Conservation (phyloP, 345 rosid species). For the Firmiana major region DNA sequence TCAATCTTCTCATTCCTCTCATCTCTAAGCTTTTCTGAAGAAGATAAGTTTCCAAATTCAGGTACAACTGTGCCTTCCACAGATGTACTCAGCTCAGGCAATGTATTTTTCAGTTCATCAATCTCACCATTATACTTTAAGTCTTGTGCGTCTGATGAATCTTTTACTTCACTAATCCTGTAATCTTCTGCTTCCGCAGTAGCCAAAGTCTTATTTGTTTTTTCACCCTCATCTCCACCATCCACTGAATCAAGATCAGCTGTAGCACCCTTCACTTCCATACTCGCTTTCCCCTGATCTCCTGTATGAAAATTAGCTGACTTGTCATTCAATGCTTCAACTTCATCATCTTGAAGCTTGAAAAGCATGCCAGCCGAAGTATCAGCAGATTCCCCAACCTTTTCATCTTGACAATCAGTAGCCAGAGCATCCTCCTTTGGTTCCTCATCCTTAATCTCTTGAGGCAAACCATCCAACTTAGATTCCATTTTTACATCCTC, state of each 20-base stretch:
- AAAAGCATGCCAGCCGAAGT: conserved; percentile 11
- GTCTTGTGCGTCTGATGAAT: conserved; percentile 11
- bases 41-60: conserved; percentile 18
- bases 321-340: conserved; percentile 21
- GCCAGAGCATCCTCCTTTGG: conserved; percentile 23
- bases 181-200: background rate
- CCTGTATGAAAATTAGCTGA: conserved; percentile 14
- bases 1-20: conserved; percentile 29
- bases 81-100: conserved; percentile 7
- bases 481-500: conserved; percentile 10
- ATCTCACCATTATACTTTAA: conserved; percentile 11
- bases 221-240: conserved; percentile 20
- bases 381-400: conserved; percentile 9
- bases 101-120: conserved; percentile 7
- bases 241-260: background rate
- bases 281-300: conserved; percentile 12
- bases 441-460: conserved; percentile 17
- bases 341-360: conserved; percentile 23
- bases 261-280: conserved; percentile 17
- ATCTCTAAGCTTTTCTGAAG: conserved; percentile 22
- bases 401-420: conserved; percentile 16
- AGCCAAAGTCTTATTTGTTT: background rate
- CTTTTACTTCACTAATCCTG: conserved; percentile 21
- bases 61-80: conserved; percentile 20
- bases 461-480: conserved; percentile 16